Evolutionary conservation across 2,329 filamentous ascomycete genomes (phyloP).

Genomic region (Xylariales sp.): DNA sequence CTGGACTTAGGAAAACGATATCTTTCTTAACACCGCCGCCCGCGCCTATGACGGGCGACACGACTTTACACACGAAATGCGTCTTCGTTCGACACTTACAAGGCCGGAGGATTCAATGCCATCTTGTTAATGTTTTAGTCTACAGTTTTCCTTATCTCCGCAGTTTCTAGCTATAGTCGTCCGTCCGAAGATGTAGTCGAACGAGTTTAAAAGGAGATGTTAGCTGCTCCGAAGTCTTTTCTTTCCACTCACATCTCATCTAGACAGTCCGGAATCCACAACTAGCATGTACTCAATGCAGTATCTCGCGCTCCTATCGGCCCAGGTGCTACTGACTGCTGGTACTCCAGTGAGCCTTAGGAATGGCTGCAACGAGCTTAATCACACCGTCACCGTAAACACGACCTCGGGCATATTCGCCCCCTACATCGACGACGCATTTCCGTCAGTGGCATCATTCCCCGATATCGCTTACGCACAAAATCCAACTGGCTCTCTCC

Average conservation of each 20-base stretch:
- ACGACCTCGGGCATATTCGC: slow-evolving; percentile 23
- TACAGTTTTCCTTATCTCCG: slow-evolving; percentile 14
- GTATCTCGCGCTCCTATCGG: not conserved
- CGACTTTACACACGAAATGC: not conserved
- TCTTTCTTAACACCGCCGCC: slow-evolving; percentile 12
- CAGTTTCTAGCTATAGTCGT: not conserved
- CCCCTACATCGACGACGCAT: slow-evolving; percentile 12
- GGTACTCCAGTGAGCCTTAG: not conserved
- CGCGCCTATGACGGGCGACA: not conserved
- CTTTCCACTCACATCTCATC: not conserved
- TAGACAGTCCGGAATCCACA: not conserved
- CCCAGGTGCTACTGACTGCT: not conserved
- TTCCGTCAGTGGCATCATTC: slow-evolving; percentile 29
- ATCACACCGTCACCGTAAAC: slow-evolving; percentile 18
- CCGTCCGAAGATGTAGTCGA: not conserved
- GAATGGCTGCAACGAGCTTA: slow-evolving; percentile 4
- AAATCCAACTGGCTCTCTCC: slow-evolving; percentile 32
- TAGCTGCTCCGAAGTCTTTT: not conserved
- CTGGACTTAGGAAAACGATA: slow-evolving; percentile 14
- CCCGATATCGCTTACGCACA: slow-evolving; percentile 39
- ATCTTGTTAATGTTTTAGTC: not conserved
- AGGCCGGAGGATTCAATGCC: not conserved
- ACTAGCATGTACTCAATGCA: not conserved
- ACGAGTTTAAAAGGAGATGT: not conserved
- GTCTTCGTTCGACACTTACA: not conserved